Conservation (phyloP, 441 rosid species). For the Jatropha multifida region DNA sequence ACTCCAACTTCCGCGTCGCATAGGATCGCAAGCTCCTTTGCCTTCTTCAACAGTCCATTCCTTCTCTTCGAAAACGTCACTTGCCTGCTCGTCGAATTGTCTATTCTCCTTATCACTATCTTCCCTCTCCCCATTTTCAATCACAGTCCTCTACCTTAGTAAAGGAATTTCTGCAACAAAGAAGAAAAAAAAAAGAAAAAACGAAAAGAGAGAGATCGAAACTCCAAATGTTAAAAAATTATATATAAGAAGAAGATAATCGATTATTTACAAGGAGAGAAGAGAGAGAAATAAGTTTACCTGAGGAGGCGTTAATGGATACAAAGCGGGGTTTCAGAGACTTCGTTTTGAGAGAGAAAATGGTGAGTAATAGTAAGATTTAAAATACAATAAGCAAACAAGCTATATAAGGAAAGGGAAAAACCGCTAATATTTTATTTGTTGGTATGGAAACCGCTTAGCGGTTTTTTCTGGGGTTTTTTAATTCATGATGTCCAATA, state of each 20-base stretch:
- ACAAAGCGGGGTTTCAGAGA: slow-evolving; percentile 19
- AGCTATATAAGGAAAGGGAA: slow-evolving; percentile 48
- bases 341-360: slow-evolving; percentile 32
- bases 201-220: not conserved
- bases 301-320: slow-evolving; percentile 23
- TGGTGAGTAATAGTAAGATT: not conserved
- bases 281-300: slow-evolving; percentile 14
- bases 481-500: slow-evolving; percentile 36
- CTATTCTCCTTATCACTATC: slow-evolving; percentile 72
- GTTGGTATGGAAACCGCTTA: not conserved
- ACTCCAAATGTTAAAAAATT: not conserved
- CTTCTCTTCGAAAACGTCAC: slow-evolving; percentile 80
- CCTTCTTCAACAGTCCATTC: slow-evolving; percentile 72
- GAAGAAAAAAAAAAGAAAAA: not conserved
- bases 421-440: slow-evolving; percentile 25
- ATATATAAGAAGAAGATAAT: not conserved
- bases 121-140: slow-evolving; percentile 75
- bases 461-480: not conserved
- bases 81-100: slow-evolving; percentile 80
- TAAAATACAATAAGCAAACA: slow-evolving; percentile 17
- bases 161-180: not conserved
- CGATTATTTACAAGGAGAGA: too few species aligned
- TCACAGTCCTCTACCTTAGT: not conserved
- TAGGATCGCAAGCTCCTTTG: slow-evolving; percentile 70
- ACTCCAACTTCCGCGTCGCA: slow-evolving; percentile 87